A percentile compares a stretch with the other conserved stretches of the same genome.
Conservation (phyloP, 2,329 filamentous ascomycete species). For the Lizonia empirigonia region DNA sequence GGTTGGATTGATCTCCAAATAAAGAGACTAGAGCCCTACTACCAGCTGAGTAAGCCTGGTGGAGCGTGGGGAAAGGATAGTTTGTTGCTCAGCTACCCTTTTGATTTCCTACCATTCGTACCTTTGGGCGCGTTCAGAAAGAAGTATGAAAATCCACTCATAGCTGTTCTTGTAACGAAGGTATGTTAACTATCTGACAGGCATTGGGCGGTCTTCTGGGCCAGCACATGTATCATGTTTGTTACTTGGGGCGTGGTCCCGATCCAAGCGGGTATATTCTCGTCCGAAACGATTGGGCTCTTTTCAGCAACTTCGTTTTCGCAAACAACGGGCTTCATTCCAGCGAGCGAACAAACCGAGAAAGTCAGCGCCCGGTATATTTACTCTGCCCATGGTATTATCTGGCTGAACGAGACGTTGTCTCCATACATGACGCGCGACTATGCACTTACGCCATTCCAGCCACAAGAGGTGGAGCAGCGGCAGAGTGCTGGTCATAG, state of each 20-base stretch:
- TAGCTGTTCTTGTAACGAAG: not conserved
- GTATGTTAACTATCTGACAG: not conserved
- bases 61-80: not conserved
- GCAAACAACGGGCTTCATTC: not conserved
- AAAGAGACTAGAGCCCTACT: not conserved
- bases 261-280: not conserved
- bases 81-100: not conserved
- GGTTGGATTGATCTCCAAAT: constrained; percentile 58
- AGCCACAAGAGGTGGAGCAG: not conserved
- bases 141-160: not conserved
- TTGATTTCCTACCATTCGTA: not conserved
- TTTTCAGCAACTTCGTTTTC: not conserved
- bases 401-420: not conserved
- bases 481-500: not conserved
- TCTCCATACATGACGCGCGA: not conserved
- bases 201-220: not conserved
- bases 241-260: not conserved
- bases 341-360: not conserved
- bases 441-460: not conserved
- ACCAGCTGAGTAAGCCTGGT: not conserved
- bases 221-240: not conserved
- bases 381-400: not conserved
- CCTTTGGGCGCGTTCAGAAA: not conserved
- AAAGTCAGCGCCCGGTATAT: not conserved
- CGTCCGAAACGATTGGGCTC: not conserved